Percentiles rank a stretch among this genome's conserved stretches.
phyloP scores from a whole-genome alignment of 257 asterid genomes.

The Solanum sparsipilum region DNA sequence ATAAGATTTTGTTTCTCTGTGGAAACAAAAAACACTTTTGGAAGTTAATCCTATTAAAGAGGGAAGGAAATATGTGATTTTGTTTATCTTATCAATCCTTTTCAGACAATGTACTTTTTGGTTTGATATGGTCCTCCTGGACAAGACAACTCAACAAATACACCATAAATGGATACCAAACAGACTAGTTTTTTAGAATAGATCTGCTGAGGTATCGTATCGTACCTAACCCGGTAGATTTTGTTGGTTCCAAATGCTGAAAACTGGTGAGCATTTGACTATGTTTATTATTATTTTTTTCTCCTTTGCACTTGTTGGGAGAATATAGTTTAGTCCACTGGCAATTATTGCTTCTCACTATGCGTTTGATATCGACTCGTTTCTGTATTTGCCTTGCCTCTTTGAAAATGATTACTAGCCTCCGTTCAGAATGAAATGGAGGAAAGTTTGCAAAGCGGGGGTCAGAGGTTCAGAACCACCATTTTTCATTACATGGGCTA shows the following conservation, averaged over 20 bases:
- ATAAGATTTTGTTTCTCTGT: background rate
- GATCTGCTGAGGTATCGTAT: background rate
- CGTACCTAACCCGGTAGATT: constrained; percentile 7
- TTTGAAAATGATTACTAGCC: background rate
- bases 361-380: background rate
- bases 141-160: background rate
- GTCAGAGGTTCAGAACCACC: background rate
- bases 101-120: background rate
- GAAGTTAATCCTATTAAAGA: background rate
- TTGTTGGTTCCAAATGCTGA: constrained; percentile 5
- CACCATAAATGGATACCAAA: background rate
- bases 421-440: background rate
- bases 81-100: background rate
- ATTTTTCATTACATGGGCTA: background rate
- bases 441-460: background rate
- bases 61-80: background rate
- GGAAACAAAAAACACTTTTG: background rate
- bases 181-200: background rate
- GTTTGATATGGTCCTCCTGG: background rate
- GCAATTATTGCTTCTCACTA: background rate
- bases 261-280: background rate
- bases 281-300: background rate
- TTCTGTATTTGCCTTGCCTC: background rate
- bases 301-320: background rate
- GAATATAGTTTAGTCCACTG: background rate